Percentiles rank a stretch among this genome's conserved stretches.
phyloP scores from a whole-genome alignment of 345 rosid species.

The Citrus reticulata region DNA sequence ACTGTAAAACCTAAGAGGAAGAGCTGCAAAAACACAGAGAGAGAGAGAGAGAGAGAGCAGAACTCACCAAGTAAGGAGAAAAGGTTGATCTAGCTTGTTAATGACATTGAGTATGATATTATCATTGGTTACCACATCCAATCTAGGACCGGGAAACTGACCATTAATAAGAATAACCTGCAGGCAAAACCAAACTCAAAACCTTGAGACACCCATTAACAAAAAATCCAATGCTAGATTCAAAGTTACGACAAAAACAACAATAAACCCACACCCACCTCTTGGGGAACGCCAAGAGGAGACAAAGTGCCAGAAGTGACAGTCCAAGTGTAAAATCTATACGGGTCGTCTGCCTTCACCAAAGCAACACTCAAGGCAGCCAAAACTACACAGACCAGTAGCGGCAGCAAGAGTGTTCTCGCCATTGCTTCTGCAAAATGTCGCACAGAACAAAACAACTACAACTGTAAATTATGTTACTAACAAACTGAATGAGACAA shows the following conservation, averaged over 20 bases:
- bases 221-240: slow-evolving; percentile 4
- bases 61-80: slow-evolving; percentile 84
- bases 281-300: slow-evolving; percentile 84
- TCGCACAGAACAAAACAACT: background rate
- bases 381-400: slow-evolving; percentile 33
- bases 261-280: slow-evolving; percentile 36
- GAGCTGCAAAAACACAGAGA: background rate
- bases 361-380: slow-evolving; percentile 37
- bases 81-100: slow-evolving; percentile 92
- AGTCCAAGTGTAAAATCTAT: slow-evolving; percentile 80
- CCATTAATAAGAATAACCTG: slow-evolving; percentile 96
- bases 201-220: slow-evolving; percentile 5
- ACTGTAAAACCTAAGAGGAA: background rate
- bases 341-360: slow-evolving; percentile 78
- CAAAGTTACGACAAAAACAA: background rate
- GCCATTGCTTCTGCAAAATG: slow-evolving; percentile 27
- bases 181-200: background rate
- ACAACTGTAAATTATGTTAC: background rate
- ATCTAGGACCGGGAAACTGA: slow-evolving; percentile 94
- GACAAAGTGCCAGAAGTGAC: slow-evolving; percentile 76
- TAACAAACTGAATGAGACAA: slow-evolving; percentile 5
- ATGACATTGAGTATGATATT: slow-evolving; percentile 85
- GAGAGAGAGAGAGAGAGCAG: background rate
- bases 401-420: slow-evolving; percentile 20
- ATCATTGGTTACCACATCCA: slow-evolving; percentile 90